These are phyloP conservation scores for Thelonectria discophora DNA, from an alignment of 2,329 filamentous ascomycete genomes.

Conservation along the genomic window DNA sequence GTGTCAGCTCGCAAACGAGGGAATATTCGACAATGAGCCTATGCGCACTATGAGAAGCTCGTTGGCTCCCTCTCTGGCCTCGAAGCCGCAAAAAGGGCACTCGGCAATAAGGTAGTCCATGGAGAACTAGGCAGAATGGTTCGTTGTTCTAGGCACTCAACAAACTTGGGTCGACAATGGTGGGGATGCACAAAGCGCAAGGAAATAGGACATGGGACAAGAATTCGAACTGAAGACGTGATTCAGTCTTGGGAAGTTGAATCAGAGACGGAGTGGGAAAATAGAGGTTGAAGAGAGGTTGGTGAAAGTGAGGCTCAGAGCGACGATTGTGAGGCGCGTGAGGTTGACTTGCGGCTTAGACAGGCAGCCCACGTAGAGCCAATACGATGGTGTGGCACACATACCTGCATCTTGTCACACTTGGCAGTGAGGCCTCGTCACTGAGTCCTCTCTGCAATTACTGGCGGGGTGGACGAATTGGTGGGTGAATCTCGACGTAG, in stretches of 20 bases:
- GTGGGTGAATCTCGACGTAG: background rate
- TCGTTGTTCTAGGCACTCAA: background rate
- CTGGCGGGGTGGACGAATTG: background rate
- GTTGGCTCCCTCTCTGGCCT: constrained; percentile 43
- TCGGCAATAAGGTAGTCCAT: constrained; percentile 4
- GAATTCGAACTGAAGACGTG: background rate
- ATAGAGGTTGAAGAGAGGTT: background rate
- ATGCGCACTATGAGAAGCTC: constrained; percentile 48
- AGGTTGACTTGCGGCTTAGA: constrained; percentile 22
- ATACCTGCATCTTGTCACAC: constrained; percentile 18
- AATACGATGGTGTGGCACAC: constrained; percentile 6
- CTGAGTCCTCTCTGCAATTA: background rate
- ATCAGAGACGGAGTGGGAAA: background rate
- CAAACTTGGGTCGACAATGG: background rate
- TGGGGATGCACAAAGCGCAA: background rate
- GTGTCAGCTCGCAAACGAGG: constrained; percentile 25
- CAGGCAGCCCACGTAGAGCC: constrained; percentile 6
- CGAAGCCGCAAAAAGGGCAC: constrained; percentile 51
- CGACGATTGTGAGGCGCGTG: constrained; percentile 3
- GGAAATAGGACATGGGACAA: background rate
- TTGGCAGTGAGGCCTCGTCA: background rate
- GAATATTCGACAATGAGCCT: constrained; percentile 8
- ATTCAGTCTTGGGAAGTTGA: background rate
- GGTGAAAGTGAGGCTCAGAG: background rate
- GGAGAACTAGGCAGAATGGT: background rate